Base-by-base conservation (phyloP, 179 eudicot genomes). In the Camellia oleifera region DNA sequence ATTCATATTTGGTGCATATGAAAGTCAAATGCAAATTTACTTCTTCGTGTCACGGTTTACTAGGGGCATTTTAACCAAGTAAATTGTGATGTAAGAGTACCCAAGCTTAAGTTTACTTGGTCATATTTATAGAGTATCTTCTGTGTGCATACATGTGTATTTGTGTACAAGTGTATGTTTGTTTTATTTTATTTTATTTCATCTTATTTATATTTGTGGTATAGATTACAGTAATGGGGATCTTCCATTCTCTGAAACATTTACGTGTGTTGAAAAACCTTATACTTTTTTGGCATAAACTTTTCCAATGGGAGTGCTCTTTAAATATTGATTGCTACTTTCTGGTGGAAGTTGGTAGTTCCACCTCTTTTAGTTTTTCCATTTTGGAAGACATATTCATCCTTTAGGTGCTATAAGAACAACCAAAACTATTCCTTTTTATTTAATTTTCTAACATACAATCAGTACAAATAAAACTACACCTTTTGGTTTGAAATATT, bases 331-430 rank as follows among this genome's bases (percentile, higher is more conserved):
- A 12, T 72, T 53, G 44, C 13, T 45, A 0, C 61, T 53, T 20
- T 64, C 62, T 53, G 76, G 46, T 11, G 45, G 76, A 13, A 72
- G 62, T 53, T 54, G 62, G 32, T 32, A 54, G 63, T 72, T 74
- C 54, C 15, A 18, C 57, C 53, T n/a, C 20, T 20, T 62, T 76
- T 5, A 10, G 18, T 61, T 20, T 3, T 18, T 45, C 48, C 75
- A 18, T 14, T 42, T 18, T 9, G 9, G 53, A n/a, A 11, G 57
- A 20, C 42, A 5, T 75, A 9, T 61, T n/a, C 6, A 6, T 75
- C 63, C 17, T 61, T 44, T 10, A 11, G 42, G 17, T 48, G 18
- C 57, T 11, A 23, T 61, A 40, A 18, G 68, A 9, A 60, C 32
- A 42, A 6, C 3, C 20, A 46, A 1, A 69, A 12, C 13, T 4